Percentiles rank a stretch among this genome's conserved stretches.
phyloP scores from a whole-genome alignment of 164 flowering plant genomes.

The Magnolia sinica region DNA sequence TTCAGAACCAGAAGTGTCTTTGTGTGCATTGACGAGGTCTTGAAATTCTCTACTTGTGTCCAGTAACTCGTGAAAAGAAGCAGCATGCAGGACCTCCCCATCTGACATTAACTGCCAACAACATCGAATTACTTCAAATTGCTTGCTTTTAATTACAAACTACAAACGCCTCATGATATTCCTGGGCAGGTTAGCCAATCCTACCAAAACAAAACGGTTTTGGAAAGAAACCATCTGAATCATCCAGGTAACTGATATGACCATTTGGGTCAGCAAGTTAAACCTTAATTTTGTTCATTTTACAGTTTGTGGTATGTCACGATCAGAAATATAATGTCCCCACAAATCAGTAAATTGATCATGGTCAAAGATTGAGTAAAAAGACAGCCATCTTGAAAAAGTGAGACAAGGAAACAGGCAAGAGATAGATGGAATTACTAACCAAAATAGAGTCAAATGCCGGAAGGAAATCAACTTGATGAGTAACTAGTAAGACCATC shows the following conservation, averaged over 20 bases:
- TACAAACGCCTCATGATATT: background rate
- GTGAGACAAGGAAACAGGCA: background rate
- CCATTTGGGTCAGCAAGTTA: background rate
- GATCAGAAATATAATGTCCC: background rate
- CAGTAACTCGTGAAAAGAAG: constrained; percentile 49
- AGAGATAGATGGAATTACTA: constrained; percentile 23
- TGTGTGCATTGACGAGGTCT: constrained; percentile 73
- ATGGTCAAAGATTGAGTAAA: background rate
- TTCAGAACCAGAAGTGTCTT: constrained; percentile 49
- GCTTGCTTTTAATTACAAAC: no score
- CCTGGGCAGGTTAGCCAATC: no score
- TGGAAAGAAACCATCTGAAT: background rate
- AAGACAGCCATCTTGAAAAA: background rate
- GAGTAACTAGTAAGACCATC: constrained; percentile 85
- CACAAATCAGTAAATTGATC: background rate
- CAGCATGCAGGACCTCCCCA: constrained; percentile 47
- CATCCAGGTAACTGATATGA: background rate
- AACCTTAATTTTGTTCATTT: background rate
- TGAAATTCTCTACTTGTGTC: constrained; percentile 49
- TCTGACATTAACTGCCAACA: constrained; percentile 62
- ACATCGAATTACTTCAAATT: background rate
- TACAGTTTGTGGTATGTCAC: no score
- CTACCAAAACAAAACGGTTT: no score
- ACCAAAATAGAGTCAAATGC: constrained; percentile 75
- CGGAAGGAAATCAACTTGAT: constrained; percentile 93